phyloP scores from a whole-genome alignment of 2,329 filamentous ascomycete genomes.

The Sordariomycetes sp. region DNA sequence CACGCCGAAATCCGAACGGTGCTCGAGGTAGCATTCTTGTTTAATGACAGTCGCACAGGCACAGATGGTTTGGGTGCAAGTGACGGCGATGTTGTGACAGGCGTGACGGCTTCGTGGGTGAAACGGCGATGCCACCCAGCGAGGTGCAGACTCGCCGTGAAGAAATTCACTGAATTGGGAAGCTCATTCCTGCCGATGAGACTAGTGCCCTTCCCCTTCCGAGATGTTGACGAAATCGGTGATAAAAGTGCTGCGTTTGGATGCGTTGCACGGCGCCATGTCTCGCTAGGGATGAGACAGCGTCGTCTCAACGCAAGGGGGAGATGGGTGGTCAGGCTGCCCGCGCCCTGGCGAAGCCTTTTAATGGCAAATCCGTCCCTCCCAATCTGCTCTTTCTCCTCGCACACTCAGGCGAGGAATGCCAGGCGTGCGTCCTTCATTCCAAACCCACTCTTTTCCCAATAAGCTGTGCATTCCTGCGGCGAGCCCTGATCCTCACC shows the following conservation, averaged over 20 bases:
- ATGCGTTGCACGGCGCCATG: constrained; percentile 2
- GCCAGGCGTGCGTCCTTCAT: background rate
- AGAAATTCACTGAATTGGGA: background rate
- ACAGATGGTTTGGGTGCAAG: too few relatives aligned
- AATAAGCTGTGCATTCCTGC: constrained; percentile 2
- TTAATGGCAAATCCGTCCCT: background rate
- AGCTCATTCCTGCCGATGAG: too few relatives aligned
- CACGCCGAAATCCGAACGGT: too few relatives aligned
- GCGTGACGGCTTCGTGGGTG: too few relatives aligned
- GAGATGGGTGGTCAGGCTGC: too few relatives aligned
- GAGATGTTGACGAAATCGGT: background rate
- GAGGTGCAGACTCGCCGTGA: too few relatives aligned
- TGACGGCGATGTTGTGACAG: too few relatives aligned
- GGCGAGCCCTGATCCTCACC: background rate
- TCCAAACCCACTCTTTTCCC: constrained; percentile 1
- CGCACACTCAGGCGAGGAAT: background rate
- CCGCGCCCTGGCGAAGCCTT: too few relatives aligned
- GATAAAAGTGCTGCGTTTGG: background rate
- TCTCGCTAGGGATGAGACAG: constrained; percentile 3
- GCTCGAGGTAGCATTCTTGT: too few relatives aligned
- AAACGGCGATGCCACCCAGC: too few relatives aligned
- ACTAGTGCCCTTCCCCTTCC: too few relatives aligned
- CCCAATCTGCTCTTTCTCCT: background rate
- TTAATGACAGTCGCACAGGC: too few relatives aligned
- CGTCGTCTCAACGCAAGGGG: constrained; percentile 4